Evolutionary conservation across 192 early-diverging fungal genomes (phyloP).

Genomic region (Podila verticillata): DNA sequence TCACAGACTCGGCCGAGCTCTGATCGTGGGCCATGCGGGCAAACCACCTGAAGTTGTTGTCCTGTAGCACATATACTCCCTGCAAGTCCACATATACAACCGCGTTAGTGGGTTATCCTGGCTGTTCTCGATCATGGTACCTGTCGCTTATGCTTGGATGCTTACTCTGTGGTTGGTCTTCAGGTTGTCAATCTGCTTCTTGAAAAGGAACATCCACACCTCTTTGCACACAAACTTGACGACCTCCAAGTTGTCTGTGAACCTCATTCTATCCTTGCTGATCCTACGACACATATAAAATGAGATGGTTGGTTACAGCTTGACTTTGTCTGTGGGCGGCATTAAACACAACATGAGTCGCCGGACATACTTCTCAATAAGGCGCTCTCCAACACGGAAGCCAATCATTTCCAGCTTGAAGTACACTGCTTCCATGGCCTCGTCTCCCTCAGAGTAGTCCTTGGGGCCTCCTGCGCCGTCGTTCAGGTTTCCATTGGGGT

Average conservation of each 20-base stretch:
- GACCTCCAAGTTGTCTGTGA: slow-evolving; percentile 93
- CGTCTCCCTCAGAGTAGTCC: slow-evolving; percentile 61
- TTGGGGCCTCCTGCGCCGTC: slow-evolving; percentile 40
- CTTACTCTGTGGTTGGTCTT: slow-evolving; percentile 97
- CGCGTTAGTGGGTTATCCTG: background rate
- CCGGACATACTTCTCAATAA: slow-evolving; percentile 78
- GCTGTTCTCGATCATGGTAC: background rate
- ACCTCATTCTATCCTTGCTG: slow-evolving; percentile 86
- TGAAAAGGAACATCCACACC: slow-evolving; percentile 93
- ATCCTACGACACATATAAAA: slow-evolving; percentile 59
- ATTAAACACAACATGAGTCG: background rate
- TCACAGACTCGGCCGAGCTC: slow-evolving; percentile 79
- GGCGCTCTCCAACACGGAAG: slow-evolving; percentile 86
- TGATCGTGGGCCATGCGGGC: slow-evolving; percentile 88
- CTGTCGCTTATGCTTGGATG: background rate
- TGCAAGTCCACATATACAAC: slow-evolving; percentile 20
- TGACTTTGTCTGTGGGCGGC: too few species aligned
- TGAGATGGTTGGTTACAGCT: background rate
- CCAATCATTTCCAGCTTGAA: slow-evolving; percentile 93
- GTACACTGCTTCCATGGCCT: slow-evolving; percentile 87
- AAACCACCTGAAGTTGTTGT: slow-evolving; percentile 98
- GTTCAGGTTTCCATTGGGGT: slow-evolving; percentile 33
- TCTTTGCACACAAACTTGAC: slow-evolving; percentile 99
- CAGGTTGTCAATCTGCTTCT: slow-evolving; percentile 98
- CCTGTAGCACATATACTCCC: slow-evolving; percentile 98